Conservation (phyloP, 2,329 filamentous ascomycete species). For the Pezicula carpinea region DNA sequence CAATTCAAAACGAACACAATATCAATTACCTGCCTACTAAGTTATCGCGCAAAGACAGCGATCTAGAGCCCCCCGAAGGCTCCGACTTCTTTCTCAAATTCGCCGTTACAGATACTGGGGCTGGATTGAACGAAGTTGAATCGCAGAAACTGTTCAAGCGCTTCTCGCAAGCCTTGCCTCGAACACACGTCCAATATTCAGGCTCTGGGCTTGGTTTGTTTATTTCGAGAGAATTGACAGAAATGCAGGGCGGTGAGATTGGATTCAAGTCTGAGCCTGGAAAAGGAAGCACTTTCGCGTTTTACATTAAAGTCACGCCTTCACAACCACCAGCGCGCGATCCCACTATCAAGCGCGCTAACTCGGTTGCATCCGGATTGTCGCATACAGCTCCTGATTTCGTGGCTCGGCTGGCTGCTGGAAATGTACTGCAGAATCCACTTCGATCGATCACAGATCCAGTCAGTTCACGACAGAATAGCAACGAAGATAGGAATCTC, state of each 20-base stretch:
- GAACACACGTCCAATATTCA: constrained; percentile 54
- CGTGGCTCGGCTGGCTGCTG: constrained; percentile 18
- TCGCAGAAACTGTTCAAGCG: constrained; percentile 62
- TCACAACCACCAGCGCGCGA: constrained; percentile 20
- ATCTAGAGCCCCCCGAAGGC: neutral
- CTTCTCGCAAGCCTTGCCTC: constrained; percentile 56
- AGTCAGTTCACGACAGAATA: neutral
- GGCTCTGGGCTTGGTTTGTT: constrained; percentile 61
- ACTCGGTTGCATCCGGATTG: constrained; percentile 40
- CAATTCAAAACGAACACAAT: constrained; percentile 1
- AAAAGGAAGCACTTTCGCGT: constrained; percentile 56
- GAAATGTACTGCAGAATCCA: neutral
- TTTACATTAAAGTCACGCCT: constrained; percentile 53
- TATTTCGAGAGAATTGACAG: constrained; percentile 58
- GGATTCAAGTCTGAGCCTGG: constrained; percentile 55
- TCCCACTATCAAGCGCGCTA: neutral
- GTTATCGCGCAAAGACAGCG: neutral
- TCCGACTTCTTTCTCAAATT: constrained; percentile 36
- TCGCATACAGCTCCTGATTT: constrained; percentile 58
- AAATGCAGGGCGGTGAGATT: constrained; percentile 61
- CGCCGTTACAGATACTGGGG: constrained; percentile 61
- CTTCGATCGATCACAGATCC: neutral
- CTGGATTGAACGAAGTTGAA: constrained; percentile 56
- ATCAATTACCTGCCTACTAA: constrained; percentile 1
- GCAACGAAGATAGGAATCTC: too few species aligned